Conservation (phyloP, 176 grass and related monocot species). For the Eleusine indica region DNA sequence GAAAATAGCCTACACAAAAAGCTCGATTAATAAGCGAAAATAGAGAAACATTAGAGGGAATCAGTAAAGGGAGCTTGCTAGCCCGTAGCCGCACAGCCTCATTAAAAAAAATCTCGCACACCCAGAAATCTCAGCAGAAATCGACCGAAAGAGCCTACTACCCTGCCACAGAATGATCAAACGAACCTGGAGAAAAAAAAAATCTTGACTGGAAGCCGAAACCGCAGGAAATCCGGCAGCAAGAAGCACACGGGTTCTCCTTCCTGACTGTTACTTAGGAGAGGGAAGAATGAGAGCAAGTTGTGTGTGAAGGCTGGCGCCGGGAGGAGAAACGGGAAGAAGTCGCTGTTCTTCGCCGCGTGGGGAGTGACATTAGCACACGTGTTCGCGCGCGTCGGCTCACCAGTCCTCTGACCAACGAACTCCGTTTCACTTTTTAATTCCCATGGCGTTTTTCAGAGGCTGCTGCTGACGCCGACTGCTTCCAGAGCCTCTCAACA, state of each 20-base stretch:
- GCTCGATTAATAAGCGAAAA: neutral
- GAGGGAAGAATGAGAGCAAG: neutral
- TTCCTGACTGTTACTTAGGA: neutral
- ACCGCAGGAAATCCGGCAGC: neutral
- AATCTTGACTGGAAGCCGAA: neutral
- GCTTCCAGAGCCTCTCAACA: too few relatives aligned
- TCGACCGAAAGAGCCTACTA: neutral
- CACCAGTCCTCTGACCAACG: conserved; percentile 18
- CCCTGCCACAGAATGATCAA: neutral
- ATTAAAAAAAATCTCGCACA: neutral
- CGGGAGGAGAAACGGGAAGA: neutral
- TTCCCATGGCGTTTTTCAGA: neutral
- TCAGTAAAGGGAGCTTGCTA: too few relatives aligned
- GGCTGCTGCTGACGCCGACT: neutral
- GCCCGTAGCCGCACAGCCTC: too few relatives aligned
- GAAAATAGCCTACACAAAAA: neutral
- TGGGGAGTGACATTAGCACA: conserved; percentile 26
- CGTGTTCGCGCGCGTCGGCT: conserved; percentile 32
- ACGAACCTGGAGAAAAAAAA: neutral
- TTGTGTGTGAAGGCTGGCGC: neutral
- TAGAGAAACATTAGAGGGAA: neutral
- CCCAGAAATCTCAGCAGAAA: neutral
- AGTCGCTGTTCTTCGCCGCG: conserved; percentile 16
- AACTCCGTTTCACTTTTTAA: neutral
- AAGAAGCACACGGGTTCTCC: neutral